A percentile compares a stretch with the other conserved stretches of the same genome.
Conservation (phyloP, 345 rosid species). For the Aegle marmelos region DNA sequence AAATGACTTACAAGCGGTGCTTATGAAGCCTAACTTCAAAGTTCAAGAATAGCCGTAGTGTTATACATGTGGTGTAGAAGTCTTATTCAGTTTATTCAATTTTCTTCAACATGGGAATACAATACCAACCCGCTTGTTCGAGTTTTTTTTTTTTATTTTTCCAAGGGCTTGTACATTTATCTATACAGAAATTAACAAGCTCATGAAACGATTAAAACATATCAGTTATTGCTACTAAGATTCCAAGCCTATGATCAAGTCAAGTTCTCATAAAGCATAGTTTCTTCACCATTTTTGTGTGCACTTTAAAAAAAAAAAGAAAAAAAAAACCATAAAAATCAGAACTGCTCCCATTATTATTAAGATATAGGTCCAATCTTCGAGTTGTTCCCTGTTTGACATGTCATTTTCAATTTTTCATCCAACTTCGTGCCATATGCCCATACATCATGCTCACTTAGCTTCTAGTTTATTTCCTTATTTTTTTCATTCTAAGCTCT, state of each 20-base stretch:
- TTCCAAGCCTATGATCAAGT: too few relatives aligned
- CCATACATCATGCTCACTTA: not conserved
- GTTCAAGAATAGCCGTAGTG: not conserved
- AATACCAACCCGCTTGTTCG: not conserved
- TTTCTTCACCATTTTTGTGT: not conserved
- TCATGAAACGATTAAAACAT: not conserved
- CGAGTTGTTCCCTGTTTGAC: not conserved
- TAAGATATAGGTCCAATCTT: not conserved
- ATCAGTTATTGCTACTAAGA: not conserved
- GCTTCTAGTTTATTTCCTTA: not conserved
- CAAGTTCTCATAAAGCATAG: not conserved
- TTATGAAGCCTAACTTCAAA: conserved; percentile 6
- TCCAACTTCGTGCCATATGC: not conserved
- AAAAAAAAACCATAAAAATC: too few relatives aligned
- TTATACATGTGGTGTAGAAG: not conserved
- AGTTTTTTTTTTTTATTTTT: not conserved
- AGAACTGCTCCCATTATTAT: not conserved
- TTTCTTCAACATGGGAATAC: conserved; percentile 1
- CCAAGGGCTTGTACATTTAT: not conserved
- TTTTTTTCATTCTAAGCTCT: not conserved
- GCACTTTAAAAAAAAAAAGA: not conserved
- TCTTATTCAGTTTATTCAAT: conserved; percentile 9
- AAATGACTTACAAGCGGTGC: conserved; percentile 5
- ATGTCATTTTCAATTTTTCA: not conserved
- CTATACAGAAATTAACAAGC: not conserved